Conservation (phyloP, 257 asterid species). For the Solanum pimpinellifolium region DNA sequence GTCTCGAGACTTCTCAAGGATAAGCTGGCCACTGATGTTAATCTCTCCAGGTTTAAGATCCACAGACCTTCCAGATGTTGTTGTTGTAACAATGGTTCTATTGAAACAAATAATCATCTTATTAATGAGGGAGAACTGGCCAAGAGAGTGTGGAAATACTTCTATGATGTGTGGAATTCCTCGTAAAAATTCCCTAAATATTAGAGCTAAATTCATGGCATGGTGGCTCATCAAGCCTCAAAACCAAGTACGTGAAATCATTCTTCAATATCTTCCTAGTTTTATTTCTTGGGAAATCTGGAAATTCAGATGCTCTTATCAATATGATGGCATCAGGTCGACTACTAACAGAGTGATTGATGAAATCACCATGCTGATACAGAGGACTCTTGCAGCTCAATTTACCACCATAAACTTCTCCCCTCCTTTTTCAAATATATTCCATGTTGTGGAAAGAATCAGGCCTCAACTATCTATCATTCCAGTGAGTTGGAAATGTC, state of each 20-base stretch:
- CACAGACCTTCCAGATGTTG: neutral
- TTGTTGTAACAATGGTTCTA: neutral
- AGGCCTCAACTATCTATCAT: neutral
- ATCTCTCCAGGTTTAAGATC: neutral
- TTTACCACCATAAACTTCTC: neutral
- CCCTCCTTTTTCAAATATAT: neutral
- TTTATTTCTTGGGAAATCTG: neutral
- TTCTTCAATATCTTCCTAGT: neutral
- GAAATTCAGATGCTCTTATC: neutral
- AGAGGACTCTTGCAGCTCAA: neutral
- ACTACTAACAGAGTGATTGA: neutral
- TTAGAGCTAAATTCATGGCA: neutral
- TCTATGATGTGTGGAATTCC: neutral
- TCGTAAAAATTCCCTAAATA: neutral
- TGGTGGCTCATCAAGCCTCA: neutral
- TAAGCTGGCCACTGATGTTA: neutral
- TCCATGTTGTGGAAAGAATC: neutral
- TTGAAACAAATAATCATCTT: neutral
- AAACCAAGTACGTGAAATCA: neutral
- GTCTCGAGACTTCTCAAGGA: neutral
- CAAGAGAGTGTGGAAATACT: neutral
- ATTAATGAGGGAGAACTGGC: neutral
- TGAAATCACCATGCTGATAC: neutral
- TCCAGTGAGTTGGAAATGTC: neutral
- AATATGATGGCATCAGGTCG: neutral